Base-by-base conservation (phyloP, 140 eudicot species). In the Erigeron philadelphicus region DNA sequence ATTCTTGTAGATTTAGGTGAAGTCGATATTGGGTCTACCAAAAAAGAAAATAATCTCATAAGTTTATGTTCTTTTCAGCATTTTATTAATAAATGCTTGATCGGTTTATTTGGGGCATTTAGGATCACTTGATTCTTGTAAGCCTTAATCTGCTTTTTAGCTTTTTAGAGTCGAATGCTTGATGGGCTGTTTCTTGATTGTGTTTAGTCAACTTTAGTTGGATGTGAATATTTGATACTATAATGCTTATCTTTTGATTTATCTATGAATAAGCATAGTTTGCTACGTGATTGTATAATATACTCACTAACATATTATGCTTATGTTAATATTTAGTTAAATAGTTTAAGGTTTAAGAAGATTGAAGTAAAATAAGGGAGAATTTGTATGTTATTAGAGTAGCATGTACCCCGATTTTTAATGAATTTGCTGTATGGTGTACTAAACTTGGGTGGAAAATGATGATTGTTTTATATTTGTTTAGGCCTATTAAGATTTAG, bases 181-280 rank as follows among this genome's bases (percentile, higher is more conserved):
- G n/a, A 50, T 4, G 9, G 19, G 1, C 17, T n/a, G 61, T 0
- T 54, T 54, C 11, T 18, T 54, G 31, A 55, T 55, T 55, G 8
- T 15, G 11, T 16, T 15, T 55, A 1, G 2, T 55, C 18, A 11
- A 55, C 7, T 48, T 66, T 13, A 55, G 54, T 23, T 65, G 47
- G 73, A 68, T 72, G 71, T 55, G 65, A 23, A 4, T 55, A 19
- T 18, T 59, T 71, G 56, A 44, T 52, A 58, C 50, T 64, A 45
- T 17, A 78, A 78, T 72, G 71, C 66, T 16, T 72, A 21, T 49
- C 60, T 9, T 72, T 21, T 21, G 25, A 21, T 21, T 21, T 21
- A 21, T 21, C 1, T 21, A 21, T 21, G 57, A 50, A 50, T 50
- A 12, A n/a, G 57, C 9, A 12, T 50, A 18, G 16, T 50, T 50